Conservation (phyloP, 768 basidiomycete genomes). For the Fistulinella prunicolor region DNA sequence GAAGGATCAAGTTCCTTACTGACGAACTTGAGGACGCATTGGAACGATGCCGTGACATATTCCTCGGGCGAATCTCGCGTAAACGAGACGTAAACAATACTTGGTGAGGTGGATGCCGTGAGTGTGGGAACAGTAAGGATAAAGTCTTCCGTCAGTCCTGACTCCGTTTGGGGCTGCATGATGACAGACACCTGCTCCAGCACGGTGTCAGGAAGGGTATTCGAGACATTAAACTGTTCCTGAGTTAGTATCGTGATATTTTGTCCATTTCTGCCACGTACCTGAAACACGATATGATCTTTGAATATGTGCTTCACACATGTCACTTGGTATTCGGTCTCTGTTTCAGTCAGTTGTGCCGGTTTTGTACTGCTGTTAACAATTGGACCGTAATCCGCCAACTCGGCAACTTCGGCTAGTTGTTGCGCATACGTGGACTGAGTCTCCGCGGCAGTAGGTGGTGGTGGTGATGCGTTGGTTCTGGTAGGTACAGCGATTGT, state of each 20-base stretch:
- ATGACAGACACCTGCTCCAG: conserved; percentile 92
- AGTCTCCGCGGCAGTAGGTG: conserved; percentile 82
- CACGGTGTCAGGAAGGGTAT: conserved; percentile 93
- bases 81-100: conserved; percentile 91
- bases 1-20: conserved; percentile 97
- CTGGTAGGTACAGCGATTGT: conserved; percentile 74
- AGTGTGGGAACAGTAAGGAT: conserved; percentile 82
- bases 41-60: conserved; percentile 83
- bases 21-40: conserved; percentile 88
- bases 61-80: conserved; percentile 74
- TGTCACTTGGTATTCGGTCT: conserved; percentile 96
- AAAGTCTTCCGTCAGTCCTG: conserved; percentile 86
- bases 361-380: conserved; percentile 82
- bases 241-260: conserved; percentile 4
- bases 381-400: conserved; percentile 80
- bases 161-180: conserved; percentile 79
- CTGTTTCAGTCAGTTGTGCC: conserved; percentile 86
- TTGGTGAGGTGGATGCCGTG: conserved; percentile 67
- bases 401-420: conserved; percentile 82
- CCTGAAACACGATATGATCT: conserved; percentile 96
- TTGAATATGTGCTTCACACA: conserved; percentile 97
- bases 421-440: conserved; percentile 87
- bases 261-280: conserved; percentile 32
- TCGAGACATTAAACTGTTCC: conserved; percentile 90
- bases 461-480: conserved; percentile 57